Evolutionary conservation across 371 early-diverging fungal species (phyloP).

Genomic region (Mucor irregularis): DNA sequence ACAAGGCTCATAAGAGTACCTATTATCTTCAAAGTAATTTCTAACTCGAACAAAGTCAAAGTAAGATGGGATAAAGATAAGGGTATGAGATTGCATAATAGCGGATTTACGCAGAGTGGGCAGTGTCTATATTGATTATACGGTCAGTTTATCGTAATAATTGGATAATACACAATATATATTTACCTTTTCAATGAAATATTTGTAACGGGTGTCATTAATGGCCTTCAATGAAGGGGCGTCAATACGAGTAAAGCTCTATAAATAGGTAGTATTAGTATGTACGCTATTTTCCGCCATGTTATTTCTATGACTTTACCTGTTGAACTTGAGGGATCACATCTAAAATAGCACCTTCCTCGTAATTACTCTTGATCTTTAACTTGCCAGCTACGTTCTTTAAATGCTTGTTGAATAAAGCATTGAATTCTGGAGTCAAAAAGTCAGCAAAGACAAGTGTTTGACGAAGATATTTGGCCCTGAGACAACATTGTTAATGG

Average conservation of each 20-base stretch:
- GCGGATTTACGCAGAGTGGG: slow-evolving; percentile 63
- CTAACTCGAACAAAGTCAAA: slow-evolving; percentile 94
- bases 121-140: slow-evolving; percentile 34
- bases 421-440: slow-evolving; percentile 87
- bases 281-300: too few relatives aligned
- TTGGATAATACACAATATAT: not conserved
- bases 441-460: slow-evolving; percentile 80
- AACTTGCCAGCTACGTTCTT: slow-evolving; percentile 79
- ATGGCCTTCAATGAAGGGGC: slow-evolving; percentile 56
- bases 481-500: slow-evolving; percentile 15
- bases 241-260: slow-evolving; percentile 73
- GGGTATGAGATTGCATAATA: slow-evolving; percentile 68
- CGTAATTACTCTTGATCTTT: slow-evolving; percentile 62
- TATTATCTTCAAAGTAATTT: slow-evolving; percentile 80
- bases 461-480: slow-evolving; percentile 85
- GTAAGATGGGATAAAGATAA: slow-evolving; percentile 93
- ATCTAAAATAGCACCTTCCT: slow-evolving; percentile 72
- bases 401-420: slow-evolving; percentile 75
- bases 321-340: slow-evolving; percentile 83
- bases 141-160: not conserved
- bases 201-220: slow-evolving; percentile 84
- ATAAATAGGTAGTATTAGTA: too few relatives aligned
- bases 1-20: slow-evolving; percentile 71
- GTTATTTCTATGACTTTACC: too few relatives aligned
- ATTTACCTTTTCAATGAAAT: slow-evolving; percentile 77